Conservation (phyloP, 2,329 filamentous ascomycete species). For the Chaetomiaceae sp. region DNA sequence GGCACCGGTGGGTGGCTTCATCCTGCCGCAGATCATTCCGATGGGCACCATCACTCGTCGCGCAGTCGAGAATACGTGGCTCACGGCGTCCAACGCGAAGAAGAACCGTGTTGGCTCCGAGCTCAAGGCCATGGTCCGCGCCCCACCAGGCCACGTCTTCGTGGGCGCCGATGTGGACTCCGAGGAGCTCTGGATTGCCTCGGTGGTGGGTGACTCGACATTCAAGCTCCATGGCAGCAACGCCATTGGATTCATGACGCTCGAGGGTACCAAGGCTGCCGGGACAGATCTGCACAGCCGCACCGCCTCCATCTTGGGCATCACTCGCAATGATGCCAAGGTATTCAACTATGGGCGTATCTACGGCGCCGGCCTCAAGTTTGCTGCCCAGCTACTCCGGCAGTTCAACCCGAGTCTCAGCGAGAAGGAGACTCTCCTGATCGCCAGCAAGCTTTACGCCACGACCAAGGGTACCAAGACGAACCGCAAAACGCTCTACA, state of each 20-base stretch:
- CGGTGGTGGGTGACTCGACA: slow-evolving; percentile 86
- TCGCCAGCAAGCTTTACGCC: slow-evolving; percentile 75
- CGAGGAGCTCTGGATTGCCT: slow-evolving; percentile 97
- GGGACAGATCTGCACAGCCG: slow-evolving; percentile 93
- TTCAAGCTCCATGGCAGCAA: slow-evolving; percentile 96
- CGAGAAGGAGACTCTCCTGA: slow-evolving; percentile 70
- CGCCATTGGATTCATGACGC: slow-evolving; percentile 97
- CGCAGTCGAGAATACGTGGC: slow-evolving; percentile 96
- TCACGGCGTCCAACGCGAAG: slow-evolving; percentile 96
- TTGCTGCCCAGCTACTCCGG: slow-evolving; percentile 80
- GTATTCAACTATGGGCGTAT: slow-evolving; percentile 99
- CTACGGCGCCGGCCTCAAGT: slow-evolving; percentile 94
- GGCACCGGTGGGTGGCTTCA: slow-evolving; percentile 60
- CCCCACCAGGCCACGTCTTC: slow-evolving; percentile 85
- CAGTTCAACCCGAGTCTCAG: slow-evolving; percentile 88
- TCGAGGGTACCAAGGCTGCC: slow-evolving; percentile 90
- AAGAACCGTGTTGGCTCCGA: slow-evolving; percentile 93
- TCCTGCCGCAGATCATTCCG: slow-evolving; percentile 90
- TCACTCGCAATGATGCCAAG: slow-evolving; percentile 92
- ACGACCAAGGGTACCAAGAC: slow-evolving; percentile 90
- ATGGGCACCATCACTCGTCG: slow-evolving; percentile 97
- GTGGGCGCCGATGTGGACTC: slow-evolving; percentile 97
- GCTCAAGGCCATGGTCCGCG: slow-evolving; percentile 92
- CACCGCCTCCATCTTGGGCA: slow-evolving; percentile 86
- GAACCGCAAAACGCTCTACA: slow-evolving; percentile 63